phyloP scores from a whole-genome alignment of 2,329 filamentous ascomycete species.

The Aspergillus amoenus region DNA sequence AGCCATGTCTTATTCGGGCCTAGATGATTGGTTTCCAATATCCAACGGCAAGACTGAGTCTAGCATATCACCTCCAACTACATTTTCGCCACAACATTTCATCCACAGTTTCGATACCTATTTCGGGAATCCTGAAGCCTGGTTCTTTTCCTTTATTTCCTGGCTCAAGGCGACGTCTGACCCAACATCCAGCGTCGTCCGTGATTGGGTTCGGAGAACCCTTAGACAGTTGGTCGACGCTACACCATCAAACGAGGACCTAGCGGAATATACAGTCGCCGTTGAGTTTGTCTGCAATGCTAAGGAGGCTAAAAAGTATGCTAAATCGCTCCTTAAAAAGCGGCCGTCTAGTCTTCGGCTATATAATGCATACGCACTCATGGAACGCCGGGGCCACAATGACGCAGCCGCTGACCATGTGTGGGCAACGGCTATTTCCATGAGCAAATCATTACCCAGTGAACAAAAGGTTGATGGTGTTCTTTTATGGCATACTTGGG shows the following conservation, averaged over 20 bases:
- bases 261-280: conserved; percentile 71
- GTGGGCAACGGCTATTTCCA: conserved; percentile 65
- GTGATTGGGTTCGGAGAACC: conserved; percentile 51
- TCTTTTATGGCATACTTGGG: conserved; percentile 61
- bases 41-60: conserved; percentile 7
- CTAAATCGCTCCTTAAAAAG: conserved; percentile 71
- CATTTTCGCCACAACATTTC: conserved; percentile 40
- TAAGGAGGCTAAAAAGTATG: conserved; percentile 62
- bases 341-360: conserved; percentile 63
- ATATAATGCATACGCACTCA: conserved; percentile 76
- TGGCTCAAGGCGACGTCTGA: conserved; percentile 29
- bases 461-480: conserved; percentile 38
- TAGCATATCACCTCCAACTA: conserved; percentile 24
- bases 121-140: conserved; percentile 52
- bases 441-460: conserved; percentile 47
- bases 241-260: conserved; percentile 44
- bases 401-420: conserved; percentile 61
- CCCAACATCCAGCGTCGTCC: conserved; percentile 37
- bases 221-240: conserved; percentile 58
- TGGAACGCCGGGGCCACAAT: conserved; percentile 64
- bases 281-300: conserved; percentile 61
- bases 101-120: conserved; percentile 53
- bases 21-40: conserved; percentile 28
- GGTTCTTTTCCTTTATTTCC: conserved; percentile 41
- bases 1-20: conserved; percentile 23